These are phyloP conservation scores for Comarum palustre DNA, from an alignment of 306 rosid species.

Conservation along the genomic window DNA sequence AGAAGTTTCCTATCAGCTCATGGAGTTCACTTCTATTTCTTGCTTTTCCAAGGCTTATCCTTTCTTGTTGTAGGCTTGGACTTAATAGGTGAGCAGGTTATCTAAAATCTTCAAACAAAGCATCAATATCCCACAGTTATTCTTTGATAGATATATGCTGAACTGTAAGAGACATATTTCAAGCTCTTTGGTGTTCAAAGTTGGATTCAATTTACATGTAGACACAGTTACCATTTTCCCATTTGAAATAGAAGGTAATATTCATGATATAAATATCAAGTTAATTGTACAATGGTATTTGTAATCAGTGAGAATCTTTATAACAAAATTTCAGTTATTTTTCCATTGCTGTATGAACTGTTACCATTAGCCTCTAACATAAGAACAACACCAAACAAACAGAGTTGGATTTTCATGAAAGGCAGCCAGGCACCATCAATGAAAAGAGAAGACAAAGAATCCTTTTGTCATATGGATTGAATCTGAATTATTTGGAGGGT, in stretches of 20 bases:
- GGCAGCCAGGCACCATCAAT: not conserved
- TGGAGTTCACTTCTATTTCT: constrained; percentile 91
- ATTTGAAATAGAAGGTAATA: constrained; percentile 24
- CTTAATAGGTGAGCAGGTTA: constrained; percentile 90
- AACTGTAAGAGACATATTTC: constrained; percentile 29
- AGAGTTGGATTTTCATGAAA: not conserved
- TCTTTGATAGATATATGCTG: constrained; percentile 24
- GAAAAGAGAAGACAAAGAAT: not conserved
- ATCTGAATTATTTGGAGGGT: not conserved
- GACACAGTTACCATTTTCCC: constrained; percentile 20
- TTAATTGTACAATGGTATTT: constrained; percentile 39
- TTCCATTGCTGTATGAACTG: not conserved
- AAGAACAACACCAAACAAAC: not conserved
- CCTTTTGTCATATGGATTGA: not conserved
- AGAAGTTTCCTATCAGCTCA: constrained; percentile 88
- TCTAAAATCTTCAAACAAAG: constrained; percentile 36
- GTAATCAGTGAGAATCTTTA: constrained; percentile 11
- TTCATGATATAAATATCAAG: constrained; percentile 28
- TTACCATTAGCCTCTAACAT: not conserved
- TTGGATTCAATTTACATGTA: constrained; percentile 29
- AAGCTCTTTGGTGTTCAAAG: constrained; percentile 21
- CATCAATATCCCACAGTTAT: constrained; percentile 3
- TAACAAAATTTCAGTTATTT: constrained; percentile 6
- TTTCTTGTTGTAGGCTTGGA: constrained; percentile 87
- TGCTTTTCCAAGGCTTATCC: constrained; percentile 93